Conservation (phyloP, 2,329 filamentous ascomycete genomes). For the Achaetomium macrosporum region DNA sequence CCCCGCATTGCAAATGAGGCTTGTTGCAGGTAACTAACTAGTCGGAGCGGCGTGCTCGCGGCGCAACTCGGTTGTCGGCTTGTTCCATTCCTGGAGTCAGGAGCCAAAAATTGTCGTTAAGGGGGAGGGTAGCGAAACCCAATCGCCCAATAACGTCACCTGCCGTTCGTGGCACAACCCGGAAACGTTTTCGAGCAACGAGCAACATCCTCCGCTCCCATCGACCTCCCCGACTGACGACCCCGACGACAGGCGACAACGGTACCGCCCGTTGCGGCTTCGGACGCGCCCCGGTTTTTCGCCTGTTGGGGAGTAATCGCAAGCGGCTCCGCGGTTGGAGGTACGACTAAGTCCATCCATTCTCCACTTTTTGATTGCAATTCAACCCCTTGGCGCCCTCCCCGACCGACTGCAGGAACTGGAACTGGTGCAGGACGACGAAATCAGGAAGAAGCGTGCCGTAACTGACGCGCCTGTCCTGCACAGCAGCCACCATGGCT, state of each 20-base stretch:
- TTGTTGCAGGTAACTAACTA: neutral
- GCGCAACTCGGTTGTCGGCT: neutral
- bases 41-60: neutral
- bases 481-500: slow-evolving; percentile 44
- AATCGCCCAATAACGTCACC: slow-evolving; percentile 19
- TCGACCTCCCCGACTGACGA: neutral
- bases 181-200: slow-evolving; percentile 7
- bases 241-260: neutral
- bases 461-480: slow-evolving; percentile 15
- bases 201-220: slow-evolving; percentile 7
- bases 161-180: slow-evolving; percentile 4
- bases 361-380: slow-evolving; percentile 23
- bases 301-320: neutral
- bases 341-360: slow-evolving; percentile 20
- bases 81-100: neutral
- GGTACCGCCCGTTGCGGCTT: slow-evolving; percentile 14
- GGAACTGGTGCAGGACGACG: neutral
- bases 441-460: neutral
- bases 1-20: neutral
- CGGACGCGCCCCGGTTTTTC: slow-evolving; percentile 3
- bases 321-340: neutral
- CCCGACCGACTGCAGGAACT: slow-evolving; percentile 1
- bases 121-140: slow-evolving; percentile 6
- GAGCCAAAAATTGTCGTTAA: slow-evolving; percentile 9
- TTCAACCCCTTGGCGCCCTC: slow-evolving; percentile 8